A percentile compares a stretch with the other conserved stretches of the same genome.
Conservation (phyloP, 2,329 filamentous ascomycete species). For the Colletotrichum tropicale region DNA sequence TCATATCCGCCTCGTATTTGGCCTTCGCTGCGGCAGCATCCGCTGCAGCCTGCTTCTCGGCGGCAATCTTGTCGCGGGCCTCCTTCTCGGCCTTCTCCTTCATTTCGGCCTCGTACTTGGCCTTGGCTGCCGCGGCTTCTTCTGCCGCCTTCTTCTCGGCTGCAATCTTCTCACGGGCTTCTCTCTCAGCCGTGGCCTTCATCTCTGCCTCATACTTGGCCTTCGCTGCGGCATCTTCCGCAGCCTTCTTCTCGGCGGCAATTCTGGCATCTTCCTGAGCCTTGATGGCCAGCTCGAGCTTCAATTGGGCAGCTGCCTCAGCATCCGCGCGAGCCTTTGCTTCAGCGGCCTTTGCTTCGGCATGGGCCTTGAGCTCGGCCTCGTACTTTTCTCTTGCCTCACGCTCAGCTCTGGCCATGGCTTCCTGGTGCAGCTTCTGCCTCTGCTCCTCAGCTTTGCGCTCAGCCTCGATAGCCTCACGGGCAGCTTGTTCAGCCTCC, state of each 20-base stretch:
- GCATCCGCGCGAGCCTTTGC: conserved; percentile 45
- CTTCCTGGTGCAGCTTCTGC: conserved; percentile 37
- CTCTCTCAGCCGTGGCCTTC: conserved; percentile 41
- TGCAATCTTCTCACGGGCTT: conserved; percentile 29
- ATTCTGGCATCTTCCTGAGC: conserved; percentile 42
- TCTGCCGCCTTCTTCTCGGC: conserved; percentile 32
- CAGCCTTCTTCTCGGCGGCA: conserved; percentile 43
- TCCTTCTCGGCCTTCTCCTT: conserved; percentile 40
- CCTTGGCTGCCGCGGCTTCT: conserved; percentile 26
- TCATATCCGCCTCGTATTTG: conserved; percentile 28
- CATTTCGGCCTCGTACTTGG: conserved; percentile 25
- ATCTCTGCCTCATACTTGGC: conserved; percentile 31
- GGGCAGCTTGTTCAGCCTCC: conserved; percentile 49
- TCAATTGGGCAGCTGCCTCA: conserved; percentile 38
- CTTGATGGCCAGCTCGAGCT: conserved; percentile 33
- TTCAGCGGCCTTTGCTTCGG: conserved; percentile 42
- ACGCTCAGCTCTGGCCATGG: conserved; percentile 31
- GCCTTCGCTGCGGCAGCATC: conserved; percentile 27
- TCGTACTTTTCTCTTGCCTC: conserved; percentile 43
- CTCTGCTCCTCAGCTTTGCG: conserved; percentile 51
- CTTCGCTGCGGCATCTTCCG: conserved; percentile 35
- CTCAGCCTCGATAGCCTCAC: conserved; percentile 49
- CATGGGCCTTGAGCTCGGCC: conserved; percentile 46
- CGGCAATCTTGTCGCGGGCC: conserved; percentile 29
- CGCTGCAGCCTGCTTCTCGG: conserved; percentile 31